Evolutionary conservation across 805 yeast species (phyloP).

Genomic region (Brettanomyces anomalus): DNA sequence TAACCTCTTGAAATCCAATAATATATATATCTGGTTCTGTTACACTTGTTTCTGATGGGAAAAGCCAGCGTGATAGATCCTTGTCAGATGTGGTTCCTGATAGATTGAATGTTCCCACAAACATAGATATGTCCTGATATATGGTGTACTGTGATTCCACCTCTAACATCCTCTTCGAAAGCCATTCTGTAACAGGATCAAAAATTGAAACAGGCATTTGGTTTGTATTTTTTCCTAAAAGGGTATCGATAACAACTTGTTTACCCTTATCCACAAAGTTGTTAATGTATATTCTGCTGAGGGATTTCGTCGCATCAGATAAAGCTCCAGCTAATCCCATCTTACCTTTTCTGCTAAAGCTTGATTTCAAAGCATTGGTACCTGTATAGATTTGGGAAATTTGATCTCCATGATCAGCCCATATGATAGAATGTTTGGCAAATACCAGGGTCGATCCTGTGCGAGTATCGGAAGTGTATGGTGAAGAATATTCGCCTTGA

Average conservation of each 20-base stretch:
- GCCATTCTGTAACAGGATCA: conserved; percentile 85
- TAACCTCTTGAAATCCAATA: conserved; percentile 91
- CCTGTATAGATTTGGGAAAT: conserved; percentile 95
- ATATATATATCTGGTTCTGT: conserved; percentile 69
- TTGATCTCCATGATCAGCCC: conserved; percentile 99
- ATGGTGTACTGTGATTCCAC: conserved; percentile 48
- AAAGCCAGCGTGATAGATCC: conserved; percentile 72
- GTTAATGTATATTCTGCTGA: conserved; percentile 89
- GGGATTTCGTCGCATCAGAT: conserved; percentile 95
- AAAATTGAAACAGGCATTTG: conserved; percentile 65
- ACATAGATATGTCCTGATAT: conserved; percentile 49
- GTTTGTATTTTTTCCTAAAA: conserved; percentile 72
- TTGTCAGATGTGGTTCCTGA: conserved; percentile 57
- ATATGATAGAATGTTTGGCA: conserved; percentile 71
- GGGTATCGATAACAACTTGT: conserved; percentile 80
- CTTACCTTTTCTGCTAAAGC: conserved; percentile 89
- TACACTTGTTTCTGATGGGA: conserved; percentile 50
- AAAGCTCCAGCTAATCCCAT: conserved; percentile 95
- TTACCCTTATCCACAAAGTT: conserved; percentile 89
- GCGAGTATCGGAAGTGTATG: not conserved
- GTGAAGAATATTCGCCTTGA: not conserved
- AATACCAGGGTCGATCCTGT: conserved; percentile 43
- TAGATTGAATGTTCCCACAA: conserved; percentile 81
- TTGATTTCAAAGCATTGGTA: conserved; percentile 92
- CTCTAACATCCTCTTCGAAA: conserved; percentile 52